A percentile compares a stretch with the other conserved stretches of the same genome.
These are phyloP conservation scores for Amylostereum areolatum DNA, from an alignment of 1,284 basidiomycete species.

Conservation along the genomic window DNA sequence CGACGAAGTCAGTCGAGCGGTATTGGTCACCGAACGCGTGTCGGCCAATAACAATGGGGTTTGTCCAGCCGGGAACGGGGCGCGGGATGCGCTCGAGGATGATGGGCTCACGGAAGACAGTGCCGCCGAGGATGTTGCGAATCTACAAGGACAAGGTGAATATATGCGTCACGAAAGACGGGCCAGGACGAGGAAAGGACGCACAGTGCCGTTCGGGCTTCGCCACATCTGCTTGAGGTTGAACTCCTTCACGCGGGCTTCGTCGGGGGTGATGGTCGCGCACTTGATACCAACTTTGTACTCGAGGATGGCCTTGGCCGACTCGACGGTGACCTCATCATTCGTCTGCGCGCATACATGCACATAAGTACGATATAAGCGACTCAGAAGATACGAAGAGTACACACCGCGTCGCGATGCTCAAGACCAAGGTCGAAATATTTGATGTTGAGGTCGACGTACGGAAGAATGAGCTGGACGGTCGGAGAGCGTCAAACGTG, in stretches of 20 bases:
- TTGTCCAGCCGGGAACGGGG: slow-evolving; percentile 93
- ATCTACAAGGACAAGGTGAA: slow-evolving; percentile 45
- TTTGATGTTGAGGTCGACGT: slow-evolving; percentile 94
- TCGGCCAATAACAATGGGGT: slow-evolving; percentile 95
- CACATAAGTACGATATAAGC: neutral
- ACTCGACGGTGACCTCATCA: slow-evolving; percentile 90
- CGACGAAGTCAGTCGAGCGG: slow-evolving; percentile 85
- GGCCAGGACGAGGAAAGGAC: slow-evolving; percentile 21
- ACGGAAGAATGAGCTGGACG: slow-evolving; percentile 85
- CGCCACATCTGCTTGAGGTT: slow-evolving; percentile 98
- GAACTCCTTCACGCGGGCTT: slow-evolving; percentile 92
- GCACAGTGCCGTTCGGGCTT: slow-evolving; percentile 89
- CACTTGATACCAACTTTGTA: slow-evolving; percentile 94
- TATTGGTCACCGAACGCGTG: slow-evolving; percentile 99
- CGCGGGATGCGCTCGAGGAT: slow-evolving; percentile 87
- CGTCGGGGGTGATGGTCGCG: slow-evolving; percentile 98
- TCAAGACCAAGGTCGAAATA: slow-evolving; percentile 97
- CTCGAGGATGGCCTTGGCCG: slow-evolving; percentile 87
- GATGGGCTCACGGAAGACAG: slow-evolving; percentile 98
- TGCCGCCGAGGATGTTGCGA: slow-evolving; percentile 95
- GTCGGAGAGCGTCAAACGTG: neutral
- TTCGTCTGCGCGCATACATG: slow-evolving; percentile 57
- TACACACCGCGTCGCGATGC: slow-evolving; percentile 76
- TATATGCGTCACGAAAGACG: too few species aligned
- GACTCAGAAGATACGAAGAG: neutral